phyloP scores from a whole-genome alignment of 2,329 filamentous ascomycete species.

The Talaromyces sp. region DNA sequence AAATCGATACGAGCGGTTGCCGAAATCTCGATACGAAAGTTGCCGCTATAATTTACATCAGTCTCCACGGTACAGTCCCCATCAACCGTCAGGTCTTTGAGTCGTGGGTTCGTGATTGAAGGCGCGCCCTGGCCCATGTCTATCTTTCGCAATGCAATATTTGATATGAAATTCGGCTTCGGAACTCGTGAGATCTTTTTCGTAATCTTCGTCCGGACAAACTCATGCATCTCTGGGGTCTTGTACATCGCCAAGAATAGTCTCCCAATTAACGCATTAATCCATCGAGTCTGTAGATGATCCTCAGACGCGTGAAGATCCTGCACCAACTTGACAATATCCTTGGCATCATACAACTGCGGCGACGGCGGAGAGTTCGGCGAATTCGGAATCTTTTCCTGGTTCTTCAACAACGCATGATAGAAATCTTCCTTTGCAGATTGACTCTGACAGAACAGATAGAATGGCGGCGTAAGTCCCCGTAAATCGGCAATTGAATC shows the following conservation, averaged over 20 bases:
- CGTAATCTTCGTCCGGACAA: constrained; percentile 79
- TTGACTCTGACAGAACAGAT: constrained; percentile 88
- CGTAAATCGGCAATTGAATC: constrained; percentile 53
- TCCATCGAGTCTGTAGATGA: constrained; percentile 83
- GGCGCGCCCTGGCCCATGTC: constrained; percentile 84
- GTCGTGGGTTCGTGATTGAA: constrained; percentile 79
- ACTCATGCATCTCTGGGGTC: constrained; percentile 74
- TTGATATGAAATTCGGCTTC: constrained; percentile 83
- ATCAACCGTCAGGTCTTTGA: constrained; percentile 86
- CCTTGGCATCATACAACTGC: constrained; percentile 74
- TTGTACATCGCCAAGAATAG: constrained; percentile 85
- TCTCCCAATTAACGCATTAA: constrained; percentile 86
- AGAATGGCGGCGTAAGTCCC: constrained; percentile 76
- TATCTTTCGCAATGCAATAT: constrained; percentile 76
- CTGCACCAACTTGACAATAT: constrained; percentile 87
- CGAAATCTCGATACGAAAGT: constrained; percentile 83
- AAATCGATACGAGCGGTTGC: constrained; percentile 92
- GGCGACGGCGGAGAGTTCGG: constrained; percentile 63
- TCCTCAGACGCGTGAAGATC: constrained; percentile 88
- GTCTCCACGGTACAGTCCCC: constrained; percentile 85
- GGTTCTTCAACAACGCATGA: constrained; percentile 81
- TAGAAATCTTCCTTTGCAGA: constrained; percentile 99
- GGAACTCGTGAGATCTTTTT: constrained; percentile 96
- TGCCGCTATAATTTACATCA: constrained; percentile 84
- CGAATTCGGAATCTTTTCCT: constrained; percentile 64